phyloP scores from a whole-genome alignment of 768 basidiomycete genomes.

The Hydnomerulius pinastri region DNA sequence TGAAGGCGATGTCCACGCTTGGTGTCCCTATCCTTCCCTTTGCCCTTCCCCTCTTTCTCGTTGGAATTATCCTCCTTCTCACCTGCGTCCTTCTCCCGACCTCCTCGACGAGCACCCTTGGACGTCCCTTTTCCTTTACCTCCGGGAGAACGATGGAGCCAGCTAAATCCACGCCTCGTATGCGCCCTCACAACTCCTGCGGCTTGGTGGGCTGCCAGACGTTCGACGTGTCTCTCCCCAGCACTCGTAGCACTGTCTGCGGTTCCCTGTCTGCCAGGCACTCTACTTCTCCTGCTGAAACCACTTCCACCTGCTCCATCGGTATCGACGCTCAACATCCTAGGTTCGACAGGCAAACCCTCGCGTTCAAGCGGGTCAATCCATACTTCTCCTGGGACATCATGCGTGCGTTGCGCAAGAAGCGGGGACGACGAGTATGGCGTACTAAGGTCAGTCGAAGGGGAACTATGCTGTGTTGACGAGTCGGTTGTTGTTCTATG shows the following conservation, averaged over 20 bases:
- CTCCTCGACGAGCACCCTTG: background rate
- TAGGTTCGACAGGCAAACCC: slow-evolving; percentile 52
- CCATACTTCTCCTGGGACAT: slow-evolving; percentile 53
- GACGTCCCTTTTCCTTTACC: background rate
- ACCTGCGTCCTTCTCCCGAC: background rate
- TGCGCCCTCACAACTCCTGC: slow-evolving; percentile 47
- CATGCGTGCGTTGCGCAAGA: slow-evolving; percentile 29
- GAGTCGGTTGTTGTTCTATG: slow-evolving; percentile 1
- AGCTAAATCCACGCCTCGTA: slow-evolving; percentile 33
- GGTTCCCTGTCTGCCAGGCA: slow-evolving; percentile 14
- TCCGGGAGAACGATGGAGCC: slow-evolving; percentile 14
- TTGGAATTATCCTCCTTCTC: background rate
- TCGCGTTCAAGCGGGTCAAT: slow-evolving; percentile 66
- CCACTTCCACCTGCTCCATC: background rate
- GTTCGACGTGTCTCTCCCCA: slow-evolving; percentile 24
- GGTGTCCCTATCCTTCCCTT: slow-evolving; percentile 5
- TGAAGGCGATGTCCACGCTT: background rate
- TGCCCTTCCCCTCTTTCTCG: slow-evolving; percentile 3
- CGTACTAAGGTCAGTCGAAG: background rate
- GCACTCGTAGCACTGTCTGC: slow-evolving; percentile 5
- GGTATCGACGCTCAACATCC: slow-evolving; percentile 14
- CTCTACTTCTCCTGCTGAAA: slow-evolving; percentile 16
- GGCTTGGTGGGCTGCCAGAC: slow-evolving; percentile 37
- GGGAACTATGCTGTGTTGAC: slow-evolving; percentile 9
- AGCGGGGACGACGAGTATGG: slow-evolving; percentile 15